phyloP scores from a whole-genome alignment of 1,139 yeast genomes.

The Hansenula lynferdii region DNA sequence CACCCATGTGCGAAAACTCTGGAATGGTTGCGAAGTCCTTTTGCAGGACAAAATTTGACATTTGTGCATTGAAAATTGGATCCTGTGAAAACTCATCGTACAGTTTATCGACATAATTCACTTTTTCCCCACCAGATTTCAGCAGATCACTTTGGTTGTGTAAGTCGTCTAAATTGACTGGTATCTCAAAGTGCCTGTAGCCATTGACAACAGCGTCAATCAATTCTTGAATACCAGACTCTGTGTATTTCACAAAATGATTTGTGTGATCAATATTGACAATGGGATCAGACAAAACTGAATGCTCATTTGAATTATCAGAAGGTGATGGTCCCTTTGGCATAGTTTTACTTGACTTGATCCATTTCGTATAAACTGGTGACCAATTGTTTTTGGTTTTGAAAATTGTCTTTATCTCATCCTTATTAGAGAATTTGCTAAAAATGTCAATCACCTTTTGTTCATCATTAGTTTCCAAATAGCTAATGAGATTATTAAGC shows the following conservation, averaged over 20 bases:
- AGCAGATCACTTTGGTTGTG: too few species aligned
- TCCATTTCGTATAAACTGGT: neutral
- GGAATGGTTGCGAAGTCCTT: neutral
- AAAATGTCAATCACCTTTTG: neutral
- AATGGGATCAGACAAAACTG: neutral
- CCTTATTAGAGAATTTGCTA: neutral
- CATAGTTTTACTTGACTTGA: neutral
- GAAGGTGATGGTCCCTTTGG: too few species aligned
- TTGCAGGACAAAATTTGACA: neutral
- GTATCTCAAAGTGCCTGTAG: neutral
- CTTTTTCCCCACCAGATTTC: too few species aligned
- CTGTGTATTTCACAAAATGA: neutral
- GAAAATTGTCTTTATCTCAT: neutral
- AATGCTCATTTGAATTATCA: too few species aligned
- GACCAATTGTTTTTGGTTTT: neutral
- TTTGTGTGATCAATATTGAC: neutral
- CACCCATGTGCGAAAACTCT: neutral
- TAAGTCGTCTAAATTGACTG: too few species aligned
- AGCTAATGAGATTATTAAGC: neutral
- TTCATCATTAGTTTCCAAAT: neutral
- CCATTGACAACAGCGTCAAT: neutral
- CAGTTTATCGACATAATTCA: neutral
- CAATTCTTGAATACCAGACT: neutral
- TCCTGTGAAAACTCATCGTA: neutral
- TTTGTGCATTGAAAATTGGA: slow-evolving; percentile 1